A percentile compares a stretch with the other conserved stretches of the same genome.
phyloP scores from a whole-genome alignment of 805 yeast species.

The Candida alai region DNA sequence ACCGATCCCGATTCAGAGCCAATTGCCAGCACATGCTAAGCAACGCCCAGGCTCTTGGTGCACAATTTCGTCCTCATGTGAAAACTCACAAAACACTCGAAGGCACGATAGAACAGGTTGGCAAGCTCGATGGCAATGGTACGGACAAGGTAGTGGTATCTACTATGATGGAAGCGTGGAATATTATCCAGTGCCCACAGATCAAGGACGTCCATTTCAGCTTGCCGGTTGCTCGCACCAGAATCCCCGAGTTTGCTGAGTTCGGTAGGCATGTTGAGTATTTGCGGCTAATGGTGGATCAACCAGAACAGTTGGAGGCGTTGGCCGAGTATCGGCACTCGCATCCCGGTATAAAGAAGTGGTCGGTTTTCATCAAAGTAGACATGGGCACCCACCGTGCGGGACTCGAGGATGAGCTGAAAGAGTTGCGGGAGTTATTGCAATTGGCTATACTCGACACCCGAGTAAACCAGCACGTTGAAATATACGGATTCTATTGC shows the following conservation, averaged over 20 bases:
- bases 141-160: constrained; percentile 60
- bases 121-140: too few species aligned
- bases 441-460: constrained; percentile 20
- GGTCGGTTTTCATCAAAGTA: constrained; percentile 67
- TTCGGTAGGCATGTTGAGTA: constrained; percentile 39
- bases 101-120: constrained; percentile 53
- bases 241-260: constrained; percentile 45
- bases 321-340: constrained; percentile 34
- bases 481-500: constrained; percentile 66
- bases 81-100: constrained; percentile 72
- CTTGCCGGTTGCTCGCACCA: constrained; percentile 46
- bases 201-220: constrained; percentile 31
- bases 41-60: constrained; percentile 35
- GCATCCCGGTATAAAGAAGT: constrained; percentile 28
- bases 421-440: constrained; percentile 35
- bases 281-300: constrained; percentile 59
- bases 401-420: constrained; percentile 40
- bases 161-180: constrained; percentile 65
- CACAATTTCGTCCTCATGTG: constrained; percentile 64
- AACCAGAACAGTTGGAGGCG: constrained; percentile 50
- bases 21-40: constrained; percentile 51
- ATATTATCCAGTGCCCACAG: constrained; percentile 36
- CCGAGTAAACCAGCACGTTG: constrained; percentile 28
- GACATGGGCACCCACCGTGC: constrained; percentile 74
- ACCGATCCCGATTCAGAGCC: constrained; percentile 31